Base-by-base conservation (phyloP, 2,329 filamentous ascomycete species). In the Tolypocladium pustulatum region DNA sequence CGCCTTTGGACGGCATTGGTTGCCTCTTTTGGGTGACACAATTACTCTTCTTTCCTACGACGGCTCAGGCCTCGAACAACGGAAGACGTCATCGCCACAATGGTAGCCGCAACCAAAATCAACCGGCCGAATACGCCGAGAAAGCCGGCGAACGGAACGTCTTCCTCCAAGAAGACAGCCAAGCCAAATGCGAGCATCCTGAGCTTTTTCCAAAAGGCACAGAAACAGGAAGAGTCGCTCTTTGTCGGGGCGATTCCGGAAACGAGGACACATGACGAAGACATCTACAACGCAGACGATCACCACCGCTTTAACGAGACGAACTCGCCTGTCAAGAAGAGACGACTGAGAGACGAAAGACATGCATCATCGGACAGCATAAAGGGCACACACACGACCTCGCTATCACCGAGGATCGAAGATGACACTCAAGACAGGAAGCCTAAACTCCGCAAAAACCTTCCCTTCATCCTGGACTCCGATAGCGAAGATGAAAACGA, bases 141-240 rank as follows among this genome's bases (percentile, higher is more conserved):
- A 61, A 75, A 72, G 59, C 59, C 70, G 17, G 55, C 60, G 13
- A 59, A 65, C 3, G 54, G 59, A 25, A 61, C 64, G 3, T 60
- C 65, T 32, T 55, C 65, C 5, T 59, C 66, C n/a, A 74, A 72
- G 63, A 75, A 72, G 56, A 67, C 75, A 4, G 64, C 66, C 25
- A 75, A 74, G 43, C 74, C 75, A 0, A 90, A 89, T 65, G 77
- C 78, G 8, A 90, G 85, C 62, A 90, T 91, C 37, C 73, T 90
- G 17, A 90, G 73, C 62, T 91, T 90, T 70, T 91, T 91, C 68
- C 85, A 88, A 66, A 91, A 90, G 67, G 78, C 82, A 0, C 80
- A 83, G 43, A 80, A 81, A 57, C 75, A 80, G 59, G 79, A 87
- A 61, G 75, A 85, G 58, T 76, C 78, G 25, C 78, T 88, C 12